Base-by-base conservation (phyloP, 345 rosid genomes). In the Pistacia vera region DNA sequence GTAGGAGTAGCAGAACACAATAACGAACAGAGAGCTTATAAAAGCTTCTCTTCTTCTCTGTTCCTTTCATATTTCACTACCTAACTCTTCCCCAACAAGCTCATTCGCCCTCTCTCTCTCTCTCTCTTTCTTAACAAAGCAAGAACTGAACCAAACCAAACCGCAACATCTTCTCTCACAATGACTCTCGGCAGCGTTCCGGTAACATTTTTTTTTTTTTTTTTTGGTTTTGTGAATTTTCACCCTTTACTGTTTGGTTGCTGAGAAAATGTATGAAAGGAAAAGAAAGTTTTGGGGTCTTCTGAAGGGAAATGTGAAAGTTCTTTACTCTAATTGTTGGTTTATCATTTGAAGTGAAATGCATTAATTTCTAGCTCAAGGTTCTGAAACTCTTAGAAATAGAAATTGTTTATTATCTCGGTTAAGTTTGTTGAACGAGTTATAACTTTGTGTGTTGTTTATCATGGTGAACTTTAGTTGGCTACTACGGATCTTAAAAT, bases 131-230 rank as follows among this genome's bases (percentile, higher is more conserved):
- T 59, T 73, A 30, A 30, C 33, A 30, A 30, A 30, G 33, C 2
- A 30, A 30, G 33, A 30, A 30, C 33, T 2, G 33, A 30, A 30
- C 33, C 33, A 30, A 2, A 30, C 5, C 41, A 41, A 41, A 0
- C 46, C 46, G 8, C 46, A 41, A 41, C 46, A 41, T 41, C 25
- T 8, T n/a, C 18, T 33, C 63, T 16, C 77, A 38, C 63, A 44
- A 85, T 85, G 88, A 75, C 88, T 72, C 73, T 82, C 71, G 63
- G 81, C 56, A 73, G 81, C 54, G 62, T 69, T 36, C 78, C 82
- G 85, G 89, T 86, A 81, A 61, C 12, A 5, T 49, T 48, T 44
- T n/a, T n/a, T 22, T 22, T 22, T 22, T 22, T 22, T 22, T 22
- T 22, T 66, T 30, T 30, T 30, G 2, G 33, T n/a, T 22, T 22